Percentiles rank a stretch among this genome's conserved stretches.
Evolutionary conservation across 139 green algal species (phyloP).

Genomic region (Micromonas commoda): DNA sequence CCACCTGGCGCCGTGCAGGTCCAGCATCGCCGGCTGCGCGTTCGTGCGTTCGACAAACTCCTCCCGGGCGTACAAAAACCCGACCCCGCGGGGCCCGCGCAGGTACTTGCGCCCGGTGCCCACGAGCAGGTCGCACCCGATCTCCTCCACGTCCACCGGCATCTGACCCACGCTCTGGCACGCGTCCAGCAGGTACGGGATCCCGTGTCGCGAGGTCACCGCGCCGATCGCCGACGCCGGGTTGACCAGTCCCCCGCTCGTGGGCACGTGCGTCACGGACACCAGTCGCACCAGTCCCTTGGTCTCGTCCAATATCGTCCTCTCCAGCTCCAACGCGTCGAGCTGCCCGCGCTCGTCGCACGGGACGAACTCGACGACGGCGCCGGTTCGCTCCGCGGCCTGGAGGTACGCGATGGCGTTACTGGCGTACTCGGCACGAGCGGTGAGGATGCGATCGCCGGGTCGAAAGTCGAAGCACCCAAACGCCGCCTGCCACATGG

Average conservation of each 20-base stretch:
- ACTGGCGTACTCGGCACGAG: not conserved
- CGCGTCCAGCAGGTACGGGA: constrained; percentile 14
- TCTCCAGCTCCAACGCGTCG: not conserved
- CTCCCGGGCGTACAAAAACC: not conserved
- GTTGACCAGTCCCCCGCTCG: not conserved
- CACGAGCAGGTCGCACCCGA: not conserved
- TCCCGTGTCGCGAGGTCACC: not conserved
- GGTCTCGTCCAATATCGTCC: not conserved
- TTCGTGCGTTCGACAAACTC: not conserved
- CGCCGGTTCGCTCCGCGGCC: not conserved
- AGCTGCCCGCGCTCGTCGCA: not conserved
- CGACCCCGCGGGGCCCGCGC: not conserved
- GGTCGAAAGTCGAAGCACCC: not conserved
- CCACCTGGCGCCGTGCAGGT: constrained; percentile 12
- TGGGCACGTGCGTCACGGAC: not conserved
- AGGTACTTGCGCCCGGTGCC: constrained; percentile 9
- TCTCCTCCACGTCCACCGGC: not conserved
- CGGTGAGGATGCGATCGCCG: not conserved
- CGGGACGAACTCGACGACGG: constrained; percentile 3
- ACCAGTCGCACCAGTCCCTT: not conserved
- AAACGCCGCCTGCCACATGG: not conserved
- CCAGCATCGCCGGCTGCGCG: not conserved
- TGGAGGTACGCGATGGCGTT: constrained; percentile 8
- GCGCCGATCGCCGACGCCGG: not conserved
- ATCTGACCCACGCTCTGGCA: constrained; percentile 12